phyloP scores from a whole-genome alignment of 2,329 filamentous ascomycete species.

The Hirsutella thompsonii region DNA sequence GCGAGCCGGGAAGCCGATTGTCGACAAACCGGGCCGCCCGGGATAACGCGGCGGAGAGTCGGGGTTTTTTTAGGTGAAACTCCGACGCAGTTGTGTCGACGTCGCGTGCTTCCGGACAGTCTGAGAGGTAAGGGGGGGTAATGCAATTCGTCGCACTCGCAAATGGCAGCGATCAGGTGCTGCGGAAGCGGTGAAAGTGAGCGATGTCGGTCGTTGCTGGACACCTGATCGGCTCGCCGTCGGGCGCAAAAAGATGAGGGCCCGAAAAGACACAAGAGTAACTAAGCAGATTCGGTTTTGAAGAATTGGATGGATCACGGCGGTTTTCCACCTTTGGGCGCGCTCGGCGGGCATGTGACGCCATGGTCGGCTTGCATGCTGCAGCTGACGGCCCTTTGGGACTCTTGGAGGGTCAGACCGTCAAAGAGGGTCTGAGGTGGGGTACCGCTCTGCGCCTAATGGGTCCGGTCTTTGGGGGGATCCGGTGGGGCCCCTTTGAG shows the following conservation, averaged over 20 bases:
- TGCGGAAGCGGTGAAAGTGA: not conserved
- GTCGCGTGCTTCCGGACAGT: too few species aligned
- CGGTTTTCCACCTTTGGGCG: not conserved
- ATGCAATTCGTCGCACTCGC: not conserved
- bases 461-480: too few species aligned
- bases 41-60: not conserved
- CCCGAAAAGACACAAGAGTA: not conserved
- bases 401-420: too few species aligned
- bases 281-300: too few species aligned
- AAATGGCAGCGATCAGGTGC: not conserved
- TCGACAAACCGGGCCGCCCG: too few species aligned
- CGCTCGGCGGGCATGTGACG: not conserved
- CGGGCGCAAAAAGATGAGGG: not conserved
- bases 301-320: conserved; percentile 4
- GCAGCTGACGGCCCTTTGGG: conserved; percentile 20
- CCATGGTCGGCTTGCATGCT: not conserved
- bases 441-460: too few species aligned
- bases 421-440: too few species aligned
- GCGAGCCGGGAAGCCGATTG: too few species aligned
- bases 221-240: not conserved
- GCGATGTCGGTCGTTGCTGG: not conserved
- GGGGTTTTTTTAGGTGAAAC: not conserved
- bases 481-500: too few species aligned
- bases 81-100: too few species aligned
- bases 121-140: too few species aligned